Base-by-base conservation (phyloP, 805 yeast genomes). In the Starmerella asiatica region DNA sequence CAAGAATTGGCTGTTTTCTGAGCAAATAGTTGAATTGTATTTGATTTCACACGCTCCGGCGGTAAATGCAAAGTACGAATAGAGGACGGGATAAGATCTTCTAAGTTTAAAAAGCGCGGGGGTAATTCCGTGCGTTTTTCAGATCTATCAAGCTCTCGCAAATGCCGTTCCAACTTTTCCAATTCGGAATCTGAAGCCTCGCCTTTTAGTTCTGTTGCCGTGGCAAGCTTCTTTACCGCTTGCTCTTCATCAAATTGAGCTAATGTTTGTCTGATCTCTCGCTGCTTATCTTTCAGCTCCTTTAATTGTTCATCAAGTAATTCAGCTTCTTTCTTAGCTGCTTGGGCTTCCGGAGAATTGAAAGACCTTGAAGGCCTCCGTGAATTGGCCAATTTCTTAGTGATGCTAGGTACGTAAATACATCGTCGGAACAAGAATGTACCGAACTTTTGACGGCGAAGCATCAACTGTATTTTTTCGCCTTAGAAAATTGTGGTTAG, bases 221-320 rank as follows among this genome's bases (percentile, higher is more conserved):
- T 11, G 26, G 21, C 29, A 31, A 47, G 43, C 19, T 27, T 23
- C 21, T 42, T 20, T 23, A 43, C 43, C 3, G 28, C 33, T 18
- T 45, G 42, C 9, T 35, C 34, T 12, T 56, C 59, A 3, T 47
- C 46, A 35, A 47, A 37, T 14, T 20, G 32, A 11, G 24, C 30
- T 11, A 52, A 20, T 14, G 31, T 38, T 7, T 33, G 12, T 14
- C 46, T 21, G 19, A 51, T 23, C 11, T 46, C 41, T 14, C 17
- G 16, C 32, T 49, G 49, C 18, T 45, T 35, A 6, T 16, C 31
- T 8, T 44, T 42, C 27, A 51, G 29, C 16, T 46, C 48, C 5
- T 29, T 36, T 6, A 50, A 39, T 23, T 49, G 48, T 1, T 34
- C 29, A 27, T 47, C 51, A 1, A 51, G 41, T 16, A 36, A 37